Percentiles rank a stretch among this genome's conserved stretches.
Conservation (phyloP, 2,329 filamentous ascomycete species). For the Exserohilum turcica region DNA sequence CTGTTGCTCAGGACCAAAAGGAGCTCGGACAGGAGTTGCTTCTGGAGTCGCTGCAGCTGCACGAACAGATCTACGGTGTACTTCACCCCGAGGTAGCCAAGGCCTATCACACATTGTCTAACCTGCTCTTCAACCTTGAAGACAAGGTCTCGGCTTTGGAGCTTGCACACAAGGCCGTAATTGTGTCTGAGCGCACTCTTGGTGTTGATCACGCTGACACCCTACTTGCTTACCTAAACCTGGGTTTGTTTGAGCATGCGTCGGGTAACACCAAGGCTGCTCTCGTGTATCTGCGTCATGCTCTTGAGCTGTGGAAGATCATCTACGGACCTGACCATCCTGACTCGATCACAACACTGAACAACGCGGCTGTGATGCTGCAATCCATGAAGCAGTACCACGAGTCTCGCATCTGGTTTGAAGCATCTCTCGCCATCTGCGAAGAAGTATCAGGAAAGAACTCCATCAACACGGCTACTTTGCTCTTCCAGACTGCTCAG, state of each 20-base stretch:
- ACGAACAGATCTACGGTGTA: slow-evolving; percentile 98
- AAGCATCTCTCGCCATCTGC: slow-evolving; percentile 86
- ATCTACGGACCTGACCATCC: slow-evolving; percentile 94
- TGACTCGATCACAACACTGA: slow-evolving; percentile 97
- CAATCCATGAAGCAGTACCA: slow-evolving; percentile 94
- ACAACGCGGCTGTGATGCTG: slow-evolving; percentile 98
- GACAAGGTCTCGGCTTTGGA: slow-evolving; percentile 96
- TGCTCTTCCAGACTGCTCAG: slow-evolving; percentile 96
- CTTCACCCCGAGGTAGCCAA: slow-evolving; percentile 94
- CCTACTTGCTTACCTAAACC: slow-evolving; percentile 91
- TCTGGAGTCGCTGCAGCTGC: slow-evolving; percentile 91
- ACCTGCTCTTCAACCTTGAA: slow-evolving; percentile 96
- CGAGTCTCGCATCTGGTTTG: slow-evolving; percentile 95
- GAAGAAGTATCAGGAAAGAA: slow-evolving; percentile 87
- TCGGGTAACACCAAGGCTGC: slow-evolving; percentile 87
- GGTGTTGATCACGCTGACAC: slow-evolving; percentile 94
- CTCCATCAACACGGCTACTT: slow-evolving; percentile 89
- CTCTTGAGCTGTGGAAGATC: slow-evolving; percentile 93
- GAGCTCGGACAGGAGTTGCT: slow-evolving; percentile 95
- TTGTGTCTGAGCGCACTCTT: slow-evolving; percentile 91
- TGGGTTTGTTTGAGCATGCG: slow-evolving; percentile 91
- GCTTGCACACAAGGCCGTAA: slow-evolving; percentile 92
- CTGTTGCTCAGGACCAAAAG: slow-evolving; percentile 92
- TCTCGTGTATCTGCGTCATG: slow-evolving; percentile 88
- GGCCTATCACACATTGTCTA: slow-evolving; percentile 92